Evolutionary conservation across 805 yeast species (phyloP), one percentile per base, ranked within the genome.

Genomic region (Nakazawaea populi): DNA sequence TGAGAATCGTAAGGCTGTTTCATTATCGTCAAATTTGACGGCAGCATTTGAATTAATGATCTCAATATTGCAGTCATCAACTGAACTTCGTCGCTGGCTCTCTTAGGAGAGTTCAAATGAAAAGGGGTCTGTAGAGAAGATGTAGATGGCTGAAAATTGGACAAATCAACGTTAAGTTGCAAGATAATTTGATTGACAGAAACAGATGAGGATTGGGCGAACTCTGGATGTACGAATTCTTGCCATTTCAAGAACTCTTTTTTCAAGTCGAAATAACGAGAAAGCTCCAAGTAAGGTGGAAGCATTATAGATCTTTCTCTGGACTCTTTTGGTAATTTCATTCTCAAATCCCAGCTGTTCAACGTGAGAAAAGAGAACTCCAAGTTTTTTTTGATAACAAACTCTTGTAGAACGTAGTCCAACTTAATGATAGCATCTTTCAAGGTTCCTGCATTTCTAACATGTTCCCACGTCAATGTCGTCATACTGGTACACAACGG

Each of bases 241-340:
- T 84, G 87, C 87, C 89, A 86, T 58, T 81, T 84, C 41, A 75
- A 63, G 65, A 77, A 89, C 65, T 91, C 97, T 54, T 77, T 79
- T 61, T 78, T 76, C 54, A 90, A 68, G 65, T 89, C 96, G 66
- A 88, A 89, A 28, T 85, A 76, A 42, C 83, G 74, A 3, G 96
- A 87, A 56, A 84, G 83, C 63, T 84, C 88, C 52, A 91, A 68
- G 62, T 85, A 88, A 4, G 78, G 73, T 0, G 96, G 96, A 51
- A 90, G 73, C 4, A 74, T 76, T 52, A 86, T 82, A 9, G 80
- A 76, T 62, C 85, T 81, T 61, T 88, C 96, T 40, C 89, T 73
- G 6, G 96, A 88, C 63, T 89, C 96, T 45, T 95, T 75, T 10
- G 87, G 85, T 36, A 91, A 68, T 60, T 84, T 85, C 45, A 91